Base-by-base conservation (phyloP, 2,329 filamentous ascomycete genomes). In the Zopfia rhizophila region DNA sequence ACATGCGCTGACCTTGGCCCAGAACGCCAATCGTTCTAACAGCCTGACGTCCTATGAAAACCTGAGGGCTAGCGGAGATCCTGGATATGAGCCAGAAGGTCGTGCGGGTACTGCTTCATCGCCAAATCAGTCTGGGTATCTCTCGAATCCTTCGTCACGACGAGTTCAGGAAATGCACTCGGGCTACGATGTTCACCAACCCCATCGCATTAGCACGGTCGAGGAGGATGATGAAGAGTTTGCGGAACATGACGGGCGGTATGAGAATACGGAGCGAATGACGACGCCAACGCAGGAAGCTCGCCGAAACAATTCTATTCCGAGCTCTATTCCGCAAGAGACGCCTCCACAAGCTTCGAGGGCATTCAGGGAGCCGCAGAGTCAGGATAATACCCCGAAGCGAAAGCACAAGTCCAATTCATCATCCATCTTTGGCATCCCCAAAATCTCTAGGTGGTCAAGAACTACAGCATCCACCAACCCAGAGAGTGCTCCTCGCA, bases 371-470 rank as follows among this genome's bases (percentile, higher is more conserved):
- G 63, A 72, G 67, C 75, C 78, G n/a, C 72, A 81, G 45, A 92
- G 89, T 74, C 86, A 85, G 44, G 91, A 95, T 52, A 90, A 91
- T 51, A 96, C 90, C 0, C 90, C 91, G 8, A 72, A 79, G 55
- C 90, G 89, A 70, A 97, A 96, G 75, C 89, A 95, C 75, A 96
- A 96, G 70, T 93, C 90, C 1, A 88, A 83, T 65, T 85, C 86
- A 46, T 94, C 91, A 0, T 90, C 89, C 0, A 79, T 86, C 78
- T 89, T 96, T 44, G 74, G 73, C 36, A 73, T 76, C 51, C 91
- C 92, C 17, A 97, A 96, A 76, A 92, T 96, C 53, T 97, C 94
- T 5, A 85, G 94, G 30, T 99, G 94, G 94, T 97, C 93, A 0
- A 94, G 95, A 75, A 97, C 93, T 2, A 99, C 94, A 0, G 84